phyloP scores from a whole-genome alignment of 2,329 filamentous ascomycete species.

The Fusarium staphyleae region DNA sequence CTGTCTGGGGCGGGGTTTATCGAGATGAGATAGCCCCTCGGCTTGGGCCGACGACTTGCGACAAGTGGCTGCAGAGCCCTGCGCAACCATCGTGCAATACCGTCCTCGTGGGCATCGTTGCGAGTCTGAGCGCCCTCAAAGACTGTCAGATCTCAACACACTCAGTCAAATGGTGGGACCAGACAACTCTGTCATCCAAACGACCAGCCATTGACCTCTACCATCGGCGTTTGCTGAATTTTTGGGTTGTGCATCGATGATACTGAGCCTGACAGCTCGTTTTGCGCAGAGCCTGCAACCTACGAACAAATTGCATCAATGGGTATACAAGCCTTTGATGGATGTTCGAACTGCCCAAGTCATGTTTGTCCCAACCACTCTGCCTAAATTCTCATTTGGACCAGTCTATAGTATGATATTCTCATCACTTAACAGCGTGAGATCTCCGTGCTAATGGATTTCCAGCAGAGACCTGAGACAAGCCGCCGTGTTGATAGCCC shows the following conservation, averaged over 20 bases:
- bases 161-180: constrained; percentile 6
- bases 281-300: not conserved
- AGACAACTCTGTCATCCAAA: constrained; percentile 1
- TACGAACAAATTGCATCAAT: not conserved
- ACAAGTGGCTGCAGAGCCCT: constrained; percentile 17
- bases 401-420: not conserved
- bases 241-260: constrained; percentile 1
- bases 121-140: not conserved
- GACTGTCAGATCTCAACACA: constrained; percentile 1
- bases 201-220: not conserved
- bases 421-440: not conserved
- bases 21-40: constrained; percentile 12
- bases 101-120: constrained; percentile 12
- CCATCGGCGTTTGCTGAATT: constrained; percentile 8
- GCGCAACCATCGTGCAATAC: constrained; percentile 26
- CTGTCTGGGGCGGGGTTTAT: constrained; percentile 10
- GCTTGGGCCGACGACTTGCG: constrained; percentile 27
- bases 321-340: not conserved
- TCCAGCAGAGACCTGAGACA: not conserved
- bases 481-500: not conserved
- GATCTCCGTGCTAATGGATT: not conserved
- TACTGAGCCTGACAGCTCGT: not conserved
- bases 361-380: not conserved
- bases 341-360: not conserved
- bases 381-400: not conserved